Evolutionary conservation across 2,329 filamentous ascomycete genomes (phyloP).

Genomic region (Fusarium sp.): DNA sequence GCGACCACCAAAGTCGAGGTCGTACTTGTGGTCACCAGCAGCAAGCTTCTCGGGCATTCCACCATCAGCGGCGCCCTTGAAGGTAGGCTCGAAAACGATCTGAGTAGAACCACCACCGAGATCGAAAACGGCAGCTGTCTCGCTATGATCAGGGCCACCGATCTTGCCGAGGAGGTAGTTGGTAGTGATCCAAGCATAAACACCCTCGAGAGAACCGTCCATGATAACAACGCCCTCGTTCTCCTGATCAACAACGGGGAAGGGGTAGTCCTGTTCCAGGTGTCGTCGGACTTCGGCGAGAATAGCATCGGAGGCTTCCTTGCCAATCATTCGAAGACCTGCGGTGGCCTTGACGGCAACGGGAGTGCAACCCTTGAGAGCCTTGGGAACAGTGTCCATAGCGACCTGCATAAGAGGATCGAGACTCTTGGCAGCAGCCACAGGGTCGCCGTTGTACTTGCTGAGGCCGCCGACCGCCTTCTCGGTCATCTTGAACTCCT

Average conservation of each 20-base stretch:
- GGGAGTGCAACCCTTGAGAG: constrained; percentile 90
- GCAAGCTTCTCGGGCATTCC: constrained; percentile 88
- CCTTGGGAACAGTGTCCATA: constrained; percentile 84
- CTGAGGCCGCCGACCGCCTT: constrained; percentile 87
- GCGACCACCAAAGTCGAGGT: constrained; percentile 88
- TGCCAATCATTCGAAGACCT: constrained; percentile 87
- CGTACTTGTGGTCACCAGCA: constrained; percentile 96
- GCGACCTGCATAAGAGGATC: constrained; percentile 90
- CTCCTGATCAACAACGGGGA: constrained; percentile 89
- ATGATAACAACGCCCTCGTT: constrained; percentile 94
- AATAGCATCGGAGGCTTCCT: constrained; percentile 84
- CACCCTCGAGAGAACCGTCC: constrained; percentile 96
- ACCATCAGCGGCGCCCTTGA: constrained; percentile 76
- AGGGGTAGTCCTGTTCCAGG: constrained; percentile 90
- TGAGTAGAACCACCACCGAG: constrained; percentile 97
- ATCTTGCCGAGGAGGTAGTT: constrained; percentile 99
- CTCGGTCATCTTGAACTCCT: constrained; percentile 93
- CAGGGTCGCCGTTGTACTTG: constrained; percentile 86
- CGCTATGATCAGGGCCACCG: constrained; percentile 87
- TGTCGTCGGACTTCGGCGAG: constrained; percentile 85
- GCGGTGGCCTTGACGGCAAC: constrained; percentile 98
- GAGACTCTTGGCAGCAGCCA: constrained; percentile 89
- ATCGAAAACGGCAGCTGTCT: constrained; percentile 95
- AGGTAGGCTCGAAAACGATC: constrained; percentile 98
- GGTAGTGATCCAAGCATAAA: constrained; percentile 98